A percentile compares a stretch with the other conserved stretches of the same genome.
phyloP scores from a whole-genome alignment of 768 basidiomycete species.

The Tremella mesenterica region DNA sequence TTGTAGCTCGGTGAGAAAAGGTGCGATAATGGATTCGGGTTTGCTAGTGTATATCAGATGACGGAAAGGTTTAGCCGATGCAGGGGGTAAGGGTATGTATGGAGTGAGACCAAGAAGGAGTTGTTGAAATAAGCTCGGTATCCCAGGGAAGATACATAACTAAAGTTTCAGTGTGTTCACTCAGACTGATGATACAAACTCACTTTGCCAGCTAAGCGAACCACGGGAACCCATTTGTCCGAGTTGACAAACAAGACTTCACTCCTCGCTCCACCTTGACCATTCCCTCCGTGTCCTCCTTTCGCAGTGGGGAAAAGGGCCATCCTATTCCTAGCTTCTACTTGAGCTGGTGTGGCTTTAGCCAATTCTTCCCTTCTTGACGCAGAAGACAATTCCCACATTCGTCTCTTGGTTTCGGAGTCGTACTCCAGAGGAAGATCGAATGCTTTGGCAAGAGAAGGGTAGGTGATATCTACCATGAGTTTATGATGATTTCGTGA shows the following conservation, averaged over 20 bases:
- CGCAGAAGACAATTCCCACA: conserved; percentile 51
- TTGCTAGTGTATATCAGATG: conserved; percentile 78
- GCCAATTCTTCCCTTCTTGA: conserved; percentile 52
- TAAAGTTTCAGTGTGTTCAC: conserved; percentile 5
- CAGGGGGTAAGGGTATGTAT: conserved; percentile 71
- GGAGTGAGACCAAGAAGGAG: conserved; percentile 66
- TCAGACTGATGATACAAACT: conserved; percentile 5
- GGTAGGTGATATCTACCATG: conserved; percentile 68
- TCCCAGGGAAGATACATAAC: conserved; percentile 84
- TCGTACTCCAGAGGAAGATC: conserved; percentile 59
- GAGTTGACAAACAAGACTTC: conserved; percentile 71
- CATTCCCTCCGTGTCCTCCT: conserved; percentile 9
- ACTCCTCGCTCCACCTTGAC: conserved; percentile 48
- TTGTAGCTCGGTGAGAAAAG: conserved; percentile 72
- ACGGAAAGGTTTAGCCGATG: conserved; percentile 61
- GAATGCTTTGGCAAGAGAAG: conserved; percentile 79
- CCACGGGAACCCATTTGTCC: conserved; percentile 89
- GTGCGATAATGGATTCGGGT: conserved; percentile 77
- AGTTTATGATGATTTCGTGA: not conserved
- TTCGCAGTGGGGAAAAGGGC: conserved; percentile 62
- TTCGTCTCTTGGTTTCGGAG: conserved; percentile 65
- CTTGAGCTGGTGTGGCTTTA: conserved; percentile 65
- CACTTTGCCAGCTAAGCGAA: conserved; percentile 66
- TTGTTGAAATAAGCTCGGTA: conserved; percentile 72
- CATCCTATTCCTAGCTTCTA: conserved; percentile 72